Conservation (phyloP, 1,284 basidiomycete species). For the Pisolithus thermaeus region DNA sequence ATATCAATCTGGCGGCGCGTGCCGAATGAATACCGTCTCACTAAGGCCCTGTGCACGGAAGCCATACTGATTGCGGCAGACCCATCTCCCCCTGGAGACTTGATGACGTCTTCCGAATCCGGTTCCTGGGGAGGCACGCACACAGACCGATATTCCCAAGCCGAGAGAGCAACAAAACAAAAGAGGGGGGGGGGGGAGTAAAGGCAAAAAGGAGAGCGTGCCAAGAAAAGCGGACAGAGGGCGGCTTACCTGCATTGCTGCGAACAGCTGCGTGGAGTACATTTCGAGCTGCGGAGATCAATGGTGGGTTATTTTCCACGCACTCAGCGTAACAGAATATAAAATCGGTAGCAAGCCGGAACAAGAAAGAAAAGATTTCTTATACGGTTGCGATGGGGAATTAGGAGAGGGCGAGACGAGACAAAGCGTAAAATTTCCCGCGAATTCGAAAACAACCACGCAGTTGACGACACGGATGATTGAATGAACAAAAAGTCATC, state of each 20-base stretch:
- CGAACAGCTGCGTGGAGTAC: constrained; percentile 63
- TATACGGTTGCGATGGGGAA: too few relatives aligned
- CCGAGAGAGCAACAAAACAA: background rate
- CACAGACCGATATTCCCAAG: background rate
- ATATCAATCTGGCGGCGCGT: too few relatives aligned
- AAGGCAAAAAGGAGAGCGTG: background rate
- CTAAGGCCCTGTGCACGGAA: too few relatives aligned
- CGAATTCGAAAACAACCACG: background rate
- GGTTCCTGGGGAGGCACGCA: background rate
- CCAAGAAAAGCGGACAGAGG: constrained; percentile 12
- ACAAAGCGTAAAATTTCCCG: too few relatives aligned
- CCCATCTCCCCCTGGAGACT: too few relatives aligned
- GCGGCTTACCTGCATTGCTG: constrained; percentile 67
- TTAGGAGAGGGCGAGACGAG: too few relatives aligned
- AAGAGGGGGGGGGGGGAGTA: background rate
- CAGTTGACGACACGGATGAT: background rate
- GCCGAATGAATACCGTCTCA: too few relatives aligned
- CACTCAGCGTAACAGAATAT: background rate
- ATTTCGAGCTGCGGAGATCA: constrained; percentile 50
- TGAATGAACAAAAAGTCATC: background rate
- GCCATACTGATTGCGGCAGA: too few relatives aligned
- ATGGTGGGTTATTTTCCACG: background rate
- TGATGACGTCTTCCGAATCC: too few relatives aligned
- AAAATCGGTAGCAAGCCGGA: too few relatives aligned
- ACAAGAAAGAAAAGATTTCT: too few relatives aligned